Conservation (phyloP, 2,329 filamentous ascomycete species). For the Colletotrichum incanum region DNA sequence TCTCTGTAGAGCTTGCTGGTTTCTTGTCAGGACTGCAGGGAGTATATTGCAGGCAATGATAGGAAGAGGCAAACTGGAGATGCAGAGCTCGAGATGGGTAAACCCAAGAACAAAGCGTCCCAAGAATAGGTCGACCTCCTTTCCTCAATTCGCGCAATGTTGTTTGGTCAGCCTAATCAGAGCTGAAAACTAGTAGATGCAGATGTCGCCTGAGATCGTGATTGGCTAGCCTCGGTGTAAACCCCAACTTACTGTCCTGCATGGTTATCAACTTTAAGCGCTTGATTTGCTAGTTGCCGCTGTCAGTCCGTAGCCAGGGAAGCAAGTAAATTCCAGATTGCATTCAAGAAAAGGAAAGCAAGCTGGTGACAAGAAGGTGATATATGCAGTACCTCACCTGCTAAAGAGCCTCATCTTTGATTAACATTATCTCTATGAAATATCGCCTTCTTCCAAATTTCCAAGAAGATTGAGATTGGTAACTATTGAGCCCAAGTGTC, state of each 20-base stretch:
- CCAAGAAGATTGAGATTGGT: background rate
- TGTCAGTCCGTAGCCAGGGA: background rate
- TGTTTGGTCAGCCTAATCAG: background rate
- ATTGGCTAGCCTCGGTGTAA: background rate
- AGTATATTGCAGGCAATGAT: background rate
- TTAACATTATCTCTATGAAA: background rate
- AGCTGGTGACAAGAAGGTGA: background rate
- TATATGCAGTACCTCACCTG: background rate
- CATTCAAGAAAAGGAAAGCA: background rate
- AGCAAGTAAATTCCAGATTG: background rate
- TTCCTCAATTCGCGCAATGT: background rate
- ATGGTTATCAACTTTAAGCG: background rate
- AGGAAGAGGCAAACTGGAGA: no score
- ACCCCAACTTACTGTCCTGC: background rate
- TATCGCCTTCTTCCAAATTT: background rate
- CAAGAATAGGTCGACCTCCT: background rate
- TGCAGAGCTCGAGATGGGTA: background rate
- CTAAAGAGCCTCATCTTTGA: background rate
- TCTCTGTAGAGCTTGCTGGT: no score
- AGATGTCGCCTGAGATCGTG: background rate
- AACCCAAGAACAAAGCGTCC: background rate
- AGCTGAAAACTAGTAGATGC: background rate
- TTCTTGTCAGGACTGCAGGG: background rate
- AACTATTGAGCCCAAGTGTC: background rate
- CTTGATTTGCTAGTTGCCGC: background rate